Evolutionary conservation across 2,329 filamentous ascomycete genomes (phyloP), one percentile per base, ranked within the genome.

Genomic region (Chaetomium strumarium): DNA sequence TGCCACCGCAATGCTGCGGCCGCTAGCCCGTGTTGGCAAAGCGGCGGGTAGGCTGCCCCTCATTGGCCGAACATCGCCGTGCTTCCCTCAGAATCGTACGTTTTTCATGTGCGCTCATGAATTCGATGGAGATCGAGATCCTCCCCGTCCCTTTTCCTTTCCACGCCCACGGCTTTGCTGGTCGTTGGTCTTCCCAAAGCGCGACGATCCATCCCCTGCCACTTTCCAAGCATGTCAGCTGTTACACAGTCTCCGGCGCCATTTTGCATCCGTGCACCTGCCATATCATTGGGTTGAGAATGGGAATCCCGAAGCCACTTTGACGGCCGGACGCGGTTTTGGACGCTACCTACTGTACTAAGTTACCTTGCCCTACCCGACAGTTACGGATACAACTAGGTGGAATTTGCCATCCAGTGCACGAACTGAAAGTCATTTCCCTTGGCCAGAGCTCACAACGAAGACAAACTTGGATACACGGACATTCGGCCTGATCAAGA

Each of bases 51-150:
- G 29, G 31, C 11, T 11, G 41, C n/a, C 13, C 16, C 41, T 60
- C 52, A 64, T 66, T 66, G 62, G 64, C 30, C 36, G 47, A 55
- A 46, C 46, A 34, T 43, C 59, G 53, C 57, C 59, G 49, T 57
- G 46, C 38, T 51, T 51, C 58, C 56, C 53, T 57, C 47, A 57
- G 29, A 59, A 66, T 66, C 65, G 62, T 66, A 67, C 60, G 61
- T 66, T 66, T 66, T 66, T 61, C 58, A 55, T 60, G 56, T 59
- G 60, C 52, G 8, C 55, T 58, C 49, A 46, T 59, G 52, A 58
- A 47, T 60, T 58, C 62, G 57, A 61, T 59, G 55, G 56, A 49
- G 59, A 66, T 64, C 63, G 61, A 63, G 63, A 66, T 64, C 59
- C 53, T 45, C 44, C 39, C 46, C 42, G 47, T 47, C 16, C 45